Conservation (phyloP, 2,329 filamentous ascomycete species). For the Cladophialophora yegresii region DNA sequence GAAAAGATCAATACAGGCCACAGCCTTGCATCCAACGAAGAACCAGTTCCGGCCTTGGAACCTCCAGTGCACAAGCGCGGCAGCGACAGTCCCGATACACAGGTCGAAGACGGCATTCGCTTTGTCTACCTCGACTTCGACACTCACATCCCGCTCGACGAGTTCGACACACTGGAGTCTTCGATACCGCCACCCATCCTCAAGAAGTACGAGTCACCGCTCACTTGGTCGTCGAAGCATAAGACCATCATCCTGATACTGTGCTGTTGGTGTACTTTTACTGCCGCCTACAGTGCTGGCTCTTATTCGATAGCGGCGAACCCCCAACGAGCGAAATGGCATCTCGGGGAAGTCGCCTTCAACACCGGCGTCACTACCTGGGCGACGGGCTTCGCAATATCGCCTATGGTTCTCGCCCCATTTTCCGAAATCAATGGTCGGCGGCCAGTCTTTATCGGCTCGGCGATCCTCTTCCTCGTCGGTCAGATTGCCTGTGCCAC, state of each 20-base stretch:
- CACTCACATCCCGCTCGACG: constrained; percentile 56
- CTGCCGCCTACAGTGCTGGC: constrained; percentile 80
- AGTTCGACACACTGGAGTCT: constrained; percentile 35
- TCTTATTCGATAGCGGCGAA: constrained; percentile 71
- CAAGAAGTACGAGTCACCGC: constrained; percentile 66
- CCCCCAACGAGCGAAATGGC: constrained; percentile 67
- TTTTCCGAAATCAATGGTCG: constrained; percentile 87
- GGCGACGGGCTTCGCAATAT: constrained; percentile 75
- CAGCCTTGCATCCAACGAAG: constrained; percentile 23
- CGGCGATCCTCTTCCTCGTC: constrained; percentile 69
- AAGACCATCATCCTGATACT: constrained; percentile 73
- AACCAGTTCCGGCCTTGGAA: constrained; percentile 21
- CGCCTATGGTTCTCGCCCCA: constrained; percentile 85
- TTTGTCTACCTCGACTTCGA: constrained; percentile 65
- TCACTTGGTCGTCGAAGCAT: constrained; percentile 68
- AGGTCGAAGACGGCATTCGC: constrained; percentile 44
- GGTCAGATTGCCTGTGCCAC: constrained; percentile 69
- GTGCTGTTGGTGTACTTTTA: constrained; percentile 71
- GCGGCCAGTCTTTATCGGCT: constrained; percentile 75
- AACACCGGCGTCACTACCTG: constrained; percentile 75
- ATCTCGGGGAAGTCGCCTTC: constrained; percentile 66
- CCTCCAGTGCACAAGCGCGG: constrained; percentile 4
- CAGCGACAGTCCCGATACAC: constrained; percentile 6
- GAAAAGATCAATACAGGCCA: constrained; percentile 18
- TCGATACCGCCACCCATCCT: constrained; percentile 62